A percentile compares a stretch with the other conserved stretches of the same genome.
Evolutionary conservation across 345 rosid genomes (phyloP).

Genomic region (Eucalyptus marginata): DNA sequence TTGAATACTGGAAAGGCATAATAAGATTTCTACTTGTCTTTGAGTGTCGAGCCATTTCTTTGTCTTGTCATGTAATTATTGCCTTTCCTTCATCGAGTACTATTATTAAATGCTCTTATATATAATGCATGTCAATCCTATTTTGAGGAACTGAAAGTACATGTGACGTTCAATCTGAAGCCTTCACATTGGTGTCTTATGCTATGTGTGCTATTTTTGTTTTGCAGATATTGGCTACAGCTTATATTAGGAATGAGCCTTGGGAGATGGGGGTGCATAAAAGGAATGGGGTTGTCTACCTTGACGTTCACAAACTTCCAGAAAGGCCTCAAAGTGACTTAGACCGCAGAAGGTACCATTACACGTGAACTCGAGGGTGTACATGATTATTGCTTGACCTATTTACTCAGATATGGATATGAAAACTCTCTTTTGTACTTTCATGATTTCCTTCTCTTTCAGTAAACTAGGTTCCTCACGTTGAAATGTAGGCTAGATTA

Average conservation of each 20-base stretch:
- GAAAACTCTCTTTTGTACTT: neutral
- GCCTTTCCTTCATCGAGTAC: neutral
- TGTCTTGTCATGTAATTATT: neutral
- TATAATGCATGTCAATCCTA: neutral
- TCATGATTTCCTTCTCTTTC: neutral
- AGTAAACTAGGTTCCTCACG: neutral
- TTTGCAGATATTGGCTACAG: constrained; percentile 73
- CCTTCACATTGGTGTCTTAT: neutral
- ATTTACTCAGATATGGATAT: neutral
- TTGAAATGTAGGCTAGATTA: neutral
- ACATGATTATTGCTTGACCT: neutral
- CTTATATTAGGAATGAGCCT: constrained; percentile 73
- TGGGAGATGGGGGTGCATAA: constrained; percentile 99
- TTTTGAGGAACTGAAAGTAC: neutral
- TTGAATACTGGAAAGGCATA: neutral
- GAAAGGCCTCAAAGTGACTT: constrained; percentile 76
- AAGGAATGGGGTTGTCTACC: constrained; percentile 88
- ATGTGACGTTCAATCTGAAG: neutral
- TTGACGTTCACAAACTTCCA: constrained; percentile 90
- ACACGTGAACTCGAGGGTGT: neutral
- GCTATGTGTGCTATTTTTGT: neutral
- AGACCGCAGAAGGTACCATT: constrained; percentile 71
- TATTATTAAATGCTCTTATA: neutral
- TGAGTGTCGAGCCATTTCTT: neutral
- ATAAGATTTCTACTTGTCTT: neutral